phyloP scores from a whole-genome alignment of 2,329 filamentous ascomycete genomes.

The Didymella sp. region DNA sequence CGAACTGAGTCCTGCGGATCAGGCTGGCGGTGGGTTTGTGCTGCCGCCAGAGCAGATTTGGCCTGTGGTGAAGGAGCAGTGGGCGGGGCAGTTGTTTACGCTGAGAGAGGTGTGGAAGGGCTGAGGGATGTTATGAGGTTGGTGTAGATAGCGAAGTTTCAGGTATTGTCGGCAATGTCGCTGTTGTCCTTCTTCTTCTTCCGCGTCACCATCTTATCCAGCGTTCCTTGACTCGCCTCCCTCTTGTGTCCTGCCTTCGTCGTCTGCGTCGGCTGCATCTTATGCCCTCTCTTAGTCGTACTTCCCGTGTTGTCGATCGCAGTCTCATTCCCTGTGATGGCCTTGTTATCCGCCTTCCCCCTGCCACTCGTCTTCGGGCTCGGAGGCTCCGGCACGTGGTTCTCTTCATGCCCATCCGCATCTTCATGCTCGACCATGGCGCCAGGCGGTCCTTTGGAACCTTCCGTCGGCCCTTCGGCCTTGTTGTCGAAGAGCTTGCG shows the following conservation, averaged over 20 bases:
- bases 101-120: constrained; percentile 29
- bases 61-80: constrained; percentile 55
- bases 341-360: constrained; percentile 64
- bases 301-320: constrained; percentile 9
- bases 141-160: neutral
- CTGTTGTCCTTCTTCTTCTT: constrained; percentile 40
- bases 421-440: constrained; percentile 46
- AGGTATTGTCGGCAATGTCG: constrained; percentile 25
- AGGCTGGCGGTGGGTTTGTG: constrained; percentile 56
- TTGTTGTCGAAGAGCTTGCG: constrained; percentile 57
- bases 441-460: constrained; percentile 49
- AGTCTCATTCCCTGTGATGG: constrained; percentile 63
- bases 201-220: constrained; percentile 41
- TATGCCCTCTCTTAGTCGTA: constrained; percentile 58
- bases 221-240: constrained; percentile 59
- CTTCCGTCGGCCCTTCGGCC: constrained; percentile 55
- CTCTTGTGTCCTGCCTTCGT: constrained; percentile 63
- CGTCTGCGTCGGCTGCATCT: constrained; percentile 41
- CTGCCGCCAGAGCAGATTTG: constrained; percentile 56
- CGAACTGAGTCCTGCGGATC: constrained; percentile 55
- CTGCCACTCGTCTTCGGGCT: constrained; percentile 27
- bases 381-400: constrained; percentile 8
- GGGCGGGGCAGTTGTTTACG: constrained; percentile 47
- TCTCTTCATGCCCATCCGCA: constrained; percentile 25
- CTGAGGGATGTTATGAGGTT: neutral